A percentile compares a stretch with the other conserved stretches of the same genome.
Evolutionary conservation across 345 rosid species (phyloP).

Genomic region (Excoecaria cochinchinensis): DNA sequence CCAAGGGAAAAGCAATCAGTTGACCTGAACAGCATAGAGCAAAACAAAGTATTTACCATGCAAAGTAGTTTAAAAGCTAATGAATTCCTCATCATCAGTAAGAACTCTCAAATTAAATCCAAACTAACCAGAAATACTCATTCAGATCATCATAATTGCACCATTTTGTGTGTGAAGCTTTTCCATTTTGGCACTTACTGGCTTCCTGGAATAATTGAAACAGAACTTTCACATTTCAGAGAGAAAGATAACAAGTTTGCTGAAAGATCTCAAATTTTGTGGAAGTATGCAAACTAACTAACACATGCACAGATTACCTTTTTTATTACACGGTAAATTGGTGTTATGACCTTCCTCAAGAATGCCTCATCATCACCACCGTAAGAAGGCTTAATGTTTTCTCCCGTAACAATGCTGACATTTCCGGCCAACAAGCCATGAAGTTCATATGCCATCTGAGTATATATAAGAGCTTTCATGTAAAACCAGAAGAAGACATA

Average conservation of each 20-base stretch:
- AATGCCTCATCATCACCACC: conserved; percentile 98
- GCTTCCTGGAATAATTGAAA: conserved; percentile 66
- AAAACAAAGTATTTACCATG: conserved; percentile 19
- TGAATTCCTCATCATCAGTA: conserved; percentile 9
- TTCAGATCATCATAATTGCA: conserved; percentile 98
- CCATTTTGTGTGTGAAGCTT: conserved; percentile 82
- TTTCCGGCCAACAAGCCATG: conserved; percentile 96
- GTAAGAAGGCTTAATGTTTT: conserved; percentile 95
- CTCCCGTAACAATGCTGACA: conserved; percentile 97
- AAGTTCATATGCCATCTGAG: conserved; percentile 98
- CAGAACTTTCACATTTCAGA: conserved; percentile 15
- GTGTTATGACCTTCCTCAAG: conserved; percentile 87
- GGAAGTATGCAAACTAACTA: neutral
- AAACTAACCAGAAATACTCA: conserved; percentile 88
- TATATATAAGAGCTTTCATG: conserved; percentile 10
- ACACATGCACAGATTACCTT: conserved; percentile 47
- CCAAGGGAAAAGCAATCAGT: conserved; percentile 97
- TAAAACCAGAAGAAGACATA: conserved; percentile 6
- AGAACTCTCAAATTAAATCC: conserved; percentile 19
- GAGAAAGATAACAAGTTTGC: neutral
- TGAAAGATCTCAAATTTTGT: conserved; percentile 19
- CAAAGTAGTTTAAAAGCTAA: neutral
- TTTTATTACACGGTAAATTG: conserved; percentile 72
- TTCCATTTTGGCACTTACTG: conserved; percentile 64
- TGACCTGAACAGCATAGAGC: conserved; percentile 52